A percentile compares a stretch with the other conserved stretches of the same genome.
These are phyloP conservation scores for Grosmannia serpens DNA, from an alignment of 2,329 filamentous ascomycete genomes.

Conservation along the genomic window DNA sequence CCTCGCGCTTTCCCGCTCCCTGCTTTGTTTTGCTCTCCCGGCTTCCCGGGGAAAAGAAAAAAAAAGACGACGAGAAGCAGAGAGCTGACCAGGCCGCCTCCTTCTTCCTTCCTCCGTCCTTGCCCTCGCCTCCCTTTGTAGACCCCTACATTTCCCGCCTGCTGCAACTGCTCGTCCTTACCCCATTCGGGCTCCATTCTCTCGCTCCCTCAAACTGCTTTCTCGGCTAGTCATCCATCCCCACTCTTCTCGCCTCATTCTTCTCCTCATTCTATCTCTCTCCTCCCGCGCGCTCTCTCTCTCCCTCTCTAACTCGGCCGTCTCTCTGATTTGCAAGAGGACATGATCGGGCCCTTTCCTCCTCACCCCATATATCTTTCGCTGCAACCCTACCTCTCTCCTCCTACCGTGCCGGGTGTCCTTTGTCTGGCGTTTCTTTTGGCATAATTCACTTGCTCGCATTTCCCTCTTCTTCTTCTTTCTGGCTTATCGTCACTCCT, in stretches of 20 bases:
- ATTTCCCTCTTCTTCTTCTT: background rate
- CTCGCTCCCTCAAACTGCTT: background rate
- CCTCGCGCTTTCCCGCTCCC: background rate
- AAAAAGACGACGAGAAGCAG: background rate
- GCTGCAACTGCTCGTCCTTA: background rate
- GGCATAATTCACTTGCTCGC: background rate
- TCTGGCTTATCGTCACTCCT: background rate
- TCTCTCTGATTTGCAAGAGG: background rate
- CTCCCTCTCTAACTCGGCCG: background rate
- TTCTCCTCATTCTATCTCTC: background rate
- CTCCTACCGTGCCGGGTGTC: background rate
- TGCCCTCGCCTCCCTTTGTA: background rate
- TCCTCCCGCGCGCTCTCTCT: background rate
- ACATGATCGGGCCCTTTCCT: background rate
- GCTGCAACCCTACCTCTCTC: background rate
- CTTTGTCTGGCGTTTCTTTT: background rate
- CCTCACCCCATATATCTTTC: background rate
- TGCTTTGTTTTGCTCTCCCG: background rate
- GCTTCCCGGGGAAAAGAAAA: background rate
- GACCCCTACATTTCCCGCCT: background rate
- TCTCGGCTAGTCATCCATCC: background rate
- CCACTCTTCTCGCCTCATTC: background rate
- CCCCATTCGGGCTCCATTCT: background rate
- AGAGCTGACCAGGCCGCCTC: background rate
- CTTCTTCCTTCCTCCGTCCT: background rate